These are phyloP conservation scores for Eutypa lata DNA, from an alignment of 2,329 filamentous ascomycete genomes.

Conservation along the genomic window DNA sequence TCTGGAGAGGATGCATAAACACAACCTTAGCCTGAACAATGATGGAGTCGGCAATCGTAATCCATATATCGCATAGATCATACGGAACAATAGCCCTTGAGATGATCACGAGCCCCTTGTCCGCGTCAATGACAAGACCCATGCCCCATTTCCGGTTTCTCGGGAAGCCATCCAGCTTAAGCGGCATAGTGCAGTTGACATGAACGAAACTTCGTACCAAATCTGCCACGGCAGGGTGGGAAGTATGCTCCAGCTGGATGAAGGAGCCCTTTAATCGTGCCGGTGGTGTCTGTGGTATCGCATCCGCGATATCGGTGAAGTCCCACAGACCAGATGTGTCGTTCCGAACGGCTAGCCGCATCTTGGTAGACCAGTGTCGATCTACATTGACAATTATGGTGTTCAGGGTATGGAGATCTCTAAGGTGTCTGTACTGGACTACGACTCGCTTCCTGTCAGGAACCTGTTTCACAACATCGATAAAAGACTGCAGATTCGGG, in stretches of 20 bases:
- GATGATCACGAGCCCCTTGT: conserved; percentile 91
- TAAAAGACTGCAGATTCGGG: conserved; percentile 81
- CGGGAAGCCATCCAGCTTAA: conserved; percentile 97
- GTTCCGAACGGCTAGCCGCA: conserved; percentile 88
- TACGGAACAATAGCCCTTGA: conserved; percentile 94
- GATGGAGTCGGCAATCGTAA: conserved; percentile 95
- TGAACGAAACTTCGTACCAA: conserved; percentile 94
- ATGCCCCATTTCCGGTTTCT: conserved; percentile 93
- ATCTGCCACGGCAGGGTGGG: conserved; percentile 85
- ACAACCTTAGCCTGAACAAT: conserved; percentile 91
- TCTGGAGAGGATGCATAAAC: conserved; percentile 94
- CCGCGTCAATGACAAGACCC: conserved; percentile 94
- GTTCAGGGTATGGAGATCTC: conserved; percentile 90
- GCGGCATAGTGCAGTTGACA: conserved; percentile 85
- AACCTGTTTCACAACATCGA: conserved; percentile 85
- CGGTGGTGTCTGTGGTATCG: conserved; percentile 71
- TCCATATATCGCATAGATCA: conserved; percentile 91
- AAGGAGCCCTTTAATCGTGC: conserved; percentile 81
- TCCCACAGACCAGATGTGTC: conserved; percentile 92
- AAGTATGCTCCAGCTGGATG: conserved; percentile 84
- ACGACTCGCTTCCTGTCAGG: conserved; percentile 82
- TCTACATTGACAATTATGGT: conserved; percentile 92
- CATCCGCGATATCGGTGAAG: conserved; percentile 79
- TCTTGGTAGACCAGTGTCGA: conserved; percentile 92
- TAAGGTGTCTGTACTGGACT: conserved; percentile 91